These are phyloP conservation scores for Pestalotiopsis sp. DNA, from an alignment of 2,329 filamentous ascomycete species.

Conservation along the genomic window DNA sequence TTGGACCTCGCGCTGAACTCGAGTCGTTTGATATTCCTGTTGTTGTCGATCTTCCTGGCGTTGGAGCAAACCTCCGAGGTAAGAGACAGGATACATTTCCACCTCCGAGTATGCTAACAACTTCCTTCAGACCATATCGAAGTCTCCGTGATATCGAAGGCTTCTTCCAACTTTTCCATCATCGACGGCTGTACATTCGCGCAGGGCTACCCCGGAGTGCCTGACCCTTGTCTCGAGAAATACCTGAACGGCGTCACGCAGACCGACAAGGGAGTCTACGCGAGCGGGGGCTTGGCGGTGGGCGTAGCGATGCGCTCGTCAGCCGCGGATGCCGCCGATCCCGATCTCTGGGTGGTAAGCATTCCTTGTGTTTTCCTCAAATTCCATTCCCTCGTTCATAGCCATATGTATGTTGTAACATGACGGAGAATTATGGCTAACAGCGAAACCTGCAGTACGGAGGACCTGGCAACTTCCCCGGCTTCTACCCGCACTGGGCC, in stretches of 20 bases:
- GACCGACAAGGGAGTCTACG: slow-evolving; percentile 33
- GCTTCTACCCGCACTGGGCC: slow-evolving; percentile 8
- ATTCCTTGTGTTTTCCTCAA: background rate
- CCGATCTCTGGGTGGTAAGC: slow-evolving; percentile 4
- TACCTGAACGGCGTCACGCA: slow-evolving; percentile 31
- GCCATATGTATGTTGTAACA: too few relatives aligned
- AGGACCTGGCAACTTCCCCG: slow-evolving; percentile 6
- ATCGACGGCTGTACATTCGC: slow-evolving; percentile 37
- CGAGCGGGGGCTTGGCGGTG: slow-evolving; percentile 55
- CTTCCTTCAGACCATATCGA: slow-evolving; percentile 48
- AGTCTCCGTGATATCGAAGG: slow-evolving; percentile 44
- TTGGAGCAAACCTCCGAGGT: slow-evolving; percentile 56
- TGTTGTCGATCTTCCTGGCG: slow-evolving; percentile 54
- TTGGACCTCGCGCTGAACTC: slow-evolving; percentile 41
- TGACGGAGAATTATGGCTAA: background rate
- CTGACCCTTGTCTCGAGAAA: slow-evolving; percentile 37
- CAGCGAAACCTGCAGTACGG: background rate
- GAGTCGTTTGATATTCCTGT: slow-evolving; percentile 38
- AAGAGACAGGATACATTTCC: background rate
- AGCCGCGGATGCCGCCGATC: background rate
- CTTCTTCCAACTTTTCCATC: slow-evolving; percentile 37
- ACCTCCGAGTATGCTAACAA: background rate
- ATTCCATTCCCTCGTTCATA: too few relatives aligned
- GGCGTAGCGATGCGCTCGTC: slow-evolving; percentile 24
- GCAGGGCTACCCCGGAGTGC: slow-evolving; percentile 31